Evolutionary conservation across 2,329 filamentous ascomycete genomes (phyloP).

Genomic region (Sclerotinia minor): DNA sequence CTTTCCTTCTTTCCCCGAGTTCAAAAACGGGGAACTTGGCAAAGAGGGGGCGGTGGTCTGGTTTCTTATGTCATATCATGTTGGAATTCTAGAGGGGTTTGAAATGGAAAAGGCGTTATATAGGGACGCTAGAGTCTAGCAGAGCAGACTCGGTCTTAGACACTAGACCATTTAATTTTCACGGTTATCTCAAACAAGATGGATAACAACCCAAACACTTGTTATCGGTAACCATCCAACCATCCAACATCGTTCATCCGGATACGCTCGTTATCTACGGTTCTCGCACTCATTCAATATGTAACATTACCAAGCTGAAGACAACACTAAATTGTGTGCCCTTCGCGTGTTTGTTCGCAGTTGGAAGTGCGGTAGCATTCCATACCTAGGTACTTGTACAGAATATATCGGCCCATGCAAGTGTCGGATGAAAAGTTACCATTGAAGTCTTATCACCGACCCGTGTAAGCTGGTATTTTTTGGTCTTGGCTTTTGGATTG

Average conservation of each 20-base stretch:
- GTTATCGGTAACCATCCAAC: not conserved
- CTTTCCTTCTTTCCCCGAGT: not conserved
- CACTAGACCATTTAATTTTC: not conserved
- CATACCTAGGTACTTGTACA: not conserved
- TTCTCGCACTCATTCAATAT: not conserved
- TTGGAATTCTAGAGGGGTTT: not conserved
- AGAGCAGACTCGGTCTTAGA: not conserved
- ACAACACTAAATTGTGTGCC: not conserved
- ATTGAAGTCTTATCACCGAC: constrained; percentile 8
- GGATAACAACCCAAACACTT: not conserved
- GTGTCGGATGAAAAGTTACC: constrained; percentile 11
- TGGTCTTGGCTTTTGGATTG: not conserved
- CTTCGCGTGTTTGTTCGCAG: not conserved
- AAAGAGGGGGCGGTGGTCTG: not conserved
- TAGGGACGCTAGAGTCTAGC: not conserved
- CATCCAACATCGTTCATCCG: not conserved
- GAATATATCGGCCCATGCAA: not conserved
- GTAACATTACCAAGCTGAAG: not conserved
- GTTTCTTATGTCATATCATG: not conserved
- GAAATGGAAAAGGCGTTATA: not conserved
- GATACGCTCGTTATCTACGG: not conserved
- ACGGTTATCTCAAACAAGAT: not conserved
- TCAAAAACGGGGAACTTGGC: not conserved
- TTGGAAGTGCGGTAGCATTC: constrained; percentile 1
- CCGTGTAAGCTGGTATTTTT: constrained; percentile 9